Base-by-base conservation (phyloP, 108 stramenopile species). In the Conticribra guillardii region DNA sequence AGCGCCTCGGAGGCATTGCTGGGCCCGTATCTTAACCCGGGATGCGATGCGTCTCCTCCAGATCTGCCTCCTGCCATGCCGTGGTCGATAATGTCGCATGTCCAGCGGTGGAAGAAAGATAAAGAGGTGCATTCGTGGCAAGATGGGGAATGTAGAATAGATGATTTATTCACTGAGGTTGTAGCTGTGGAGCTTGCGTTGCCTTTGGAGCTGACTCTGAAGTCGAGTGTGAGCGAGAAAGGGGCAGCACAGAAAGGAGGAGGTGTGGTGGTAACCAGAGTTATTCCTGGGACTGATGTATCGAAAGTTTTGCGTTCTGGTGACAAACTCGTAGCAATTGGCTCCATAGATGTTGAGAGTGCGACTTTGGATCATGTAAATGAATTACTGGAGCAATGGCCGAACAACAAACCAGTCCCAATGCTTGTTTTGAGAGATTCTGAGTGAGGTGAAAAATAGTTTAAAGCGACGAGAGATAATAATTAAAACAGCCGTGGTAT, bases 21-120 rank as follows among this genome's bases (percentile, higher is more conserved):
- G 4, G 41, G 77, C 22, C 65, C 64, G 15, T 79, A 79, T 41
- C 52, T 79, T 9, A 79, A 79, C 53, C 54, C 77, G 18, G 65
- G 27, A 0, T 79, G 77, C 37, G 22, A 62, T 46, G 64, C 56
- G 31, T 34, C 58, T n/a, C 71, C 72, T 3, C 77, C 71, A 27
- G 77, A 73, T 4, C 29, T 73, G 2, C 77, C 77, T 1, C 77
- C 77, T 23, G 77, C 75, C 18, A 68, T 79, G 71, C 77, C 77
- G 32, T 79, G 64, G 64, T 79, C 77, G 0, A 28, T 79, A 27
- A 79, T 60, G 57, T 79, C 77, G 19, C 71, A 79, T 64, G 64
- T 79, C 23, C 64, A 73, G 49, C 48, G 77, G 29, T 79, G 77
- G 71, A 79, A 73, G 51, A 73, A 60, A 19, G 71, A 79, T 21